A percentile compares a stretch with the other conserved stretches of the same genome.
These are phyloP conservation scores for Stephania yunnanensis DNA, from an alignment of 164 flowering plant genomes.

Conservation along the genomic window DNA sequence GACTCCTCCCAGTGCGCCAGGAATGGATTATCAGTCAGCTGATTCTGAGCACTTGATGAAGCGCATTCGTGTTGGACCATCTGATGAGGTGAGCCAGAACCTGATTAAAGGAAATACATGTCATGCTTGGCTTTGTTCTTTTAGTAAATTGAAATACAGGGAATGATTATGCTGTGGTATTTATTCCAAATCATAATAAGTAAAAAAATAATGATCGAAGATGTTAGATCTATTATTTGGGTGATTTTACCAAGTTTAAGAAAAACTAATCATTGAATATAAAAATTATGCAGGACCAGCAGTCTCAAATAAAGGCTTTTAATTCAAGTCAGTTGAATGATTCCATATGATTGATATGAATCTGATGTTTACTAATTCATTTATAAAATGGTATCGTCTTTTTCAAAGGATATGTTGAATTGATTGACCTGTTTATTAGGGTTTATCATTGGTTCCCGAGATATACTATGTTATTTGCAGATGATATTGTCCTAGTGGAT, in stretches of 20 bases:
- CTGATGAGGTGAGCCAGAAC: slow-evolving; percentile 52
- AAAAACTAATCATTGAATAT: too few relatives aligned
- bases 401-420: neutral
- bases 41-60: slow-evolving; percentile 71
- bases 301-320: neutral
- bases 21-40: slow-evolving; percentile 63
- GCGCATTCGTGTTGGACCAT: slow-evolving; percentile 55
- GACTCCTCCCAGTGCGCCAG: slow-evolving; percentile 49
- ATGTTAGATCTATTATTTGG: too few relatives aligned
- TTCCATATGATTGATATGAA: neutral
- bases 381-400: neutral
- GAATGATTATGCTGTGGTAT: too few relatives aligned
- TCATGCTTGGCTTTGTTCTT: too few relatives aligned
- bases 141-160: too few relatives aligned
- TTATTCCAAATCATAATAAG: too few relatives aligned
- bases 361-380: neutral
- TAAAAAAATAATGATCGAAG: too few relatives aligned
- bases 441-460: neutral
- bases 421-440: neutral
- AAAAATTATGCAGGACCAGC: neutral
- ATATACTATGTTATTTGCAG: too few relatives aligned
- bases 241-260: too few relatives aligned
- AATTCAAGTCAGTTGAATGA: neutral
- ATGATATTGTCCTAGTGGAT: too few relatives aligned
- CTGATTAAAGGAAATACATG: too few relatives aligned